A percentile compares a stretch with the other conserved stretches of the same genome.
Conservation (phyloP, 1,284 basidiomycete species). For the Trichosporon sp. region DNA sequence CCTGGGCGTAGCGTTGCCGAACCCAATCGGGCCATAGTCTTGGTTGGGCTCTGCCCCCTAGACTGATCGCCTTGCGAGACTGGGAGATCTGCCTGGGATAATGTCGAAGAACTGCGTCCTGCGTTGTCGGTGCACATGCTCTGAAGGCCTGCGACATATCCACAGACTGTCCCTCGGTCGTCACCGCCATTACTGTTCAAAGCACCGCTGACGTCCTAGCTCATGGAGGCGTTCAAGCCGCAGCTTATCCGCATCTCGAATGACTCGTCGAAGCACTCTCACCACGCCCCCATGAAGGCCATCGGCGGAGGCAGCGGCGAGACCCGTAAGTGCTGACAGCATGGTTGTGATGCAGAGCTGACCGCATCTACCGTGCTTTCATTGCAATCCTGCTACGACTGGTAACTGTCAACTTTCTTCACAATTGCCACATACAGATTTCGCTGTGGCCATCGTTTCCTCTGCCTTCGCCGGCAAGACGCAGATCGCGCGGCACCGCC, state of each 20-base stretch:
- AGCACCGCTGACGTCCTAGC: constrained; percentile 18
- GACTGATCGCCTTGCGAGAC: too few relatives aligned
- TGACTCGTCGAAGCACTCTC: constrained; percentile 46
- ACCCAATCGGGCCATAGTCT: too few relatives aligned
- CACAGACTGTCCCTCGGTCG: too few relatives aligned
- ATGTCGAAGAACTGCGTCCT: too few relatives aligned
- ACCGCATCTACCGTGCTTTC: neutral
- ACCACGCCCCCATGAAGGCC: constrained; percentile 46
- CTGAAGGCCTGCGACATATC: too few relatives aligned
- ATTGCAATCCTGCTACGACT: too few relatives aligned
- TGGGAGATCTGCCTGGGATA: too few relatives aligned
- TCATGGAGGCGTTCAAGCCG: constrained; percentile 42
- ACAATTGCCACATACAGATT: constrained; percentile 31
- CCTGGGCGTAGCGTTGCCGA: too few relatives aligned
- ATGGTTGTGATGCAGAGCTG: neutral
- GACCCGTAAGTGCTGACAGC: constrained; percentile 38
- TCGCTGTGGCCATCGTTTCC: constrained; percentile 46
- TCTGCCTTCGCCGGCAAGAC: constrained; percentile 38
- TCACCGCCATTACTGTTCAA: neutral
- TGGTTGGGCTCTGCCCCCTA: too few relatives aligned
- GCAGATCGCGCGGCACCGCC: constrained; percentile 45
- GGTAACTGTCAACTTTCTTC: neutral
- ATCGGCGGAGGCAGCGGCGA: constrained; percentile 45
- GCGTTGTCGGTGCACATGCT: too few relatives aligned
- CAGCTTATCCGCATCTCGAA: constrained; percentile 42